These are phyloP conservation scores for Daldinia bambusicola DNA, from an alignment of 495 filamentous ascomycete species.

Conservation along the genomic window DNA sequence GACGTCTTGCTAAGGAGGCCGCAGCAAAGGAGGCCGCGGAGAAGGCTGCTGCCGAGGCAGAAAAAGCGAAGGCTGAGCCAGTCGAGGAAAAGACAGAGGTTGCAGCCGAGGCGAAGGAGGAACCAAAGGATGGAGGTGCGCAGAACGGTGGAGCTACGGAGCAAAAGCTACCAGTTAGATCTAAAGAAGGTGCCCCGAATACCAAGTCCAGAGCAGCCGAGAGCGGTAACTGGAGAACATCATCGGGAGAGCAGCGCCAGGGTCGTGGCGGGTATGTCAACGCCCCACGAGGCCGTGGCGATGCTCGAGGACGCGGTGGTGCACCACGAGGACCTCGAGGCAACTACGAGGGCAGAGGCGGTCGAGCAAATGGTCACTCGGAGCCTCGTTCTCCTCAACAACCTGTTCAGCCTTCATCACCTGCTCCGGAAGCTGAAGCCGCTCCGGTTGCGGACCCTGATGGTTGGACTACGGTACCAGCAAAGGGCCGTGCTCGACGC, in stretches of 20 bases:
- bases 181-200: conserved; percentile 39
- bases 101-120: conserved; percentile 40
- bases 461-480: conserved; percentile 80
- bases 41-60: conserved; percentile 63
- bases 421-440: conserved; percentile 38
- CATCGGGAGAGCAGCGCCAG: conserved; percentile 54
- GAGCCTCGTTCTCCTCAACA: conserved; percentile 44
- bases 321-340: conserved; percentile 56
- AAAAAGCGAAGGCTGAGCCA: conserved; percentile 55
- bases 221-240: conserved; percentile 63
- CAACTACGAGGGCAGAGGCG: conserved; percentile 53
- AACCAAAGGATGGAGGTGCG: conserved; percentile 40
- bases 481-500: conserved; percentile 57
- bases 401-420: conserved; percentile 47
- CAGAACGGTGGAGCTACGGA: conserved; percentile 45
- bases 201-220: conserved; percentile 58
- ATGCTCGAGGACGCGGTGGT: conserved; percentile 52
- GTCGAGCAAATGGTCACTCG: conserved; percentile 58
- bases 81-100: conserved; percentile 42
- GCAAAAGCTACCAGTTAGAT: conserved; percentile 47
- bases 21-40: conserved; percentile 68
- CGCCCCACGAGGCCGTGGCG: conserved; percentile 48
- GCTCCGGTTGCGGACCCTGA: conserved; percentile 66
- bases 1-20: conserved; percentile 70
- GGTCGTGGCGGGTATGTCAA: conserved; percentile 54